Conservation (phyloP, 1,284 basidiomycete genomes). For the Vanrija pseudolonga region DNA sequence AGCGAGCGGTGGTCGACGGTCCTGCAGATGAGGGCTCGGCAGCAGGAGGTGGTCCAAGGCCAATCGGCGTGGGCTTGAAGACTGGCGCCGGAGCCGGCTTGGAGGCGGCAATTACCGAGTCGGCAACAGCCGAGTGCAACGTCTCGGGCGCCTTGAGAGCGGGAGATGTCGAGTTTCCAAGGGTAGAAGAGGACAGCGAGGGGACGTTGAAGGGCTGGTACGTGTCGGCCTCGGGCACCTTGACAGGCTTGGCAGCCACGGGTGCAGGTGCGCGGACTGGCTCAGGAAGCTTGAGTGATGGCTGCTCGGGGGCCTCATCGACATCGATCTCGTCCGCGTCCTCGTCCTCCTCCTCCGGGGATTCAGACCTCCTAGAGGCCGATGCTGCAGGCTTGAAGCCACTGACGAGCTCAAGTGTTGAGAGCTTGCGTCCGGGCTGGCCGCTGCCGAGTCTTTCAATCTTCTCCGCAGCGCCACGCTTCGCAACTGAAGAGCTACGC, state of each 20-base stretch:
- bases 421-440: constrained; percentile 6
- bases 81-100: constrained; percentile 8
- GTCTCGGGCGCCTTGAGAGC: background rate
- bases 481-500: constrained; percentile 22
- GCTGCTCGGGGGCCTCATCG: background rate
- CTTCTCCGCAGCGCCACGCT: constrained; percentile 41
- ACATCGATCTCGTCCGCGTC: constrained; percentile 4
- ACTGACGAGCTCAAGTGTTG: constrained; percentile 23
- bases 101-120: constrained; percentile 9
- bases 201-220: constrained; percentile 20
- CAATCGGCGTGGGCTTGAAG: constrained; percentile 12
- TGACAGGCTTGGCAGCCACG: background rate
- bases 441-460: constrained; percentile 20
- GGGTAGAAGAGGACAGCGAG: constrained; percentile 8
- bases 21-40: background rate
- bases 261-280: constrained; percentile 2
- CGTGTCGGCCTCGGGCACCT: constrained; percentile 19
- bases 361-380: constrained; percentile 13
- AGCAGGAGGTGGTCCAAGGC: constrained; percentile 10
- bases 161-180: background rate
- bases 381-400: constrained; percentile 4
- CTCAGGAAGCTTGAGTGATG: background rate
- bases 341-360: constrained; percentile 11
- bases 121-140: constrained; percentile 1
- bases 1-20: background rate